Evolutionary conservation across 805 yeast genomes (phyloP), one percentile per base, ranked within the genome.

Genomic region (Brettanomyces custersianus): DNA sequence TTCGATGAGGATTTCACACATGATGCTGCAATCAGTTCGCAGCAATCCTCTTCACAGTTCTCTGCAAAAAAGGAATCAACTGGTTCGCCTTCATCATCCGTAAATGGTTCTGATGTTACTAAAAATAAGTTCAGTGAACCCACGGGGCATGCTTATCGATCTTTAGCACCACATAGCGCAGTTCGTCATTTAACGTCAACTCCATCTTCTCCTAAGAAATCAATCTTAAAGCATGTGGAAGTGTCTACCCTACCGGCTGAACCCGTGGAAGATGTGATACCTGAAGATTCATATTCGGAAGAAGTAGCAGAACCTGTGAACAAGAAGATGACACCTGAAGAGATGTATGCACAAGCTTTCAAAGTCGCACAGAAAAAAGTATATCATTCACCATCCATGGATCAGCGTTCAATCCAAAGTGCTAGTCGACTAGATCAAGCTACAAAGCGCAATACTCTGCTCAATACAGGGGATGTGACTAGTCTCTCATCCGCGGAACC

Each of bases 311-410:
- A n/a, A n/a, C 28, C 28, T 12, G 28, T 12, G 15, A 35, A 38
- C 13, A 33, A 19, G 2, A 33, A 46, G 29, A 44, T 54, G 29
- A 51, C 71, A 20, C 68, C 68, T 18, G 70, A 65, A 28, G 79
- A 75, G 42, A 60, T 74, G 63, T 77, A 76, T 45, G 63, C 62
- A 16, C 59, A 59, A 43, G 83, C 83, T 0, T 60, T 68, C 41
- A 69, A 68, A 42, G 68, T 70, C 11, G 83, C 84, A 0, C 59
- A 66, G 51, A 65, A 62, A 40, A 73, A 64, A 39, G 81, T 77
- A 2, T 74, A 74, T 46, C n/a, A 25, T 79, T 78, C 5, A 3
- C 30, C 27, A 18, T 27, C 18, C 4, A 17, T 34, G 16, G 31
- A 25, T 10, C 34, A 23, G 5, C 40, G 37, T n/a, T 8, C 34